Base-by-base conservation (phyloP, 257 asterid genomes). In the Solanum etuberosum region DNA sequence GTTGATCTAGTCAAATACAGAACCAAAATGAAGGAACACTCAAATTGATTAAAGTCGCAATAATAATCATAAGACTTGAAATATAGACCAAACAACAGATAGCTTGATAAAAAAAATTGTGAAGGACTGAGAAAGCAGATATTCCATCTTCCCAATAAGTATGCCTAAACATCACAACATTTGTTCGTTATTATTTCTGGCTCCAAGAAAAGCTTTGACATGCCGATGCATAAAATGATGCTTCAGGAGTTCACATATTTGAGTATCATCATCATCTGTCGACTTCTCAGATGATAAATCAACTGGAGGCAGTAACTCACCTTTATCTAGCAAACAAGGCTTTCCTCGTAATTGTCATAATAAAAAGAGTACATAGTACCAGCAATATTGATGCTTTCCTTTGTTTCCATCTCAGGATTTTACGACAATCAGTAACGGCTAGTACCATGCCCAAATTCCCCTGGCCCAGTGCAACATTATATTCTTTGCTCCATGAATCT, bases 241-340 rank as follows among this genome's bases (percentile, higher is more conserved):
- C 88, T 70, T 90, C 86, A 85, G 27, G 67, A 78, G 32, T 84
- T 90, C 88, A 37, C 11, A 18, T 12, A 12, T 37, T 38, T 5
- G 25, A 78, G 38, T 59, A 61, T 86, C 87, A 57, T 54, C 80
- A 42, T 85, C 88, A 46, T 85, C 2, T 31, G 2, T 85, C 83
- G 80, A 87, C 84, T 25, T 65, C 21, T 48, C 89, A 29, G n/a
- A 85, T 40, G 86, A 29, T 61, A 61, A 40, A 2, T 83, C 77
- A 25, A 25, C 1, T 73, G 21, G 83, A 31, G 86, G 29, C 23
- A 78, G 87, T 87, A 70, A 87, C 71, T 73, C 86, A 7, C 92
- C 89, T 83, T 87, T 90, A 34, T 8, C 59, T 7, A 83, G 54
- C 84, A 88, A 78, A 59, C 77, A 32, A 88, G 88, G 70, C 70